phyloP scores from a whole-genome alignment of 495 filamentous ascomycete genomes.

The Neurospora sp. region DNA sequence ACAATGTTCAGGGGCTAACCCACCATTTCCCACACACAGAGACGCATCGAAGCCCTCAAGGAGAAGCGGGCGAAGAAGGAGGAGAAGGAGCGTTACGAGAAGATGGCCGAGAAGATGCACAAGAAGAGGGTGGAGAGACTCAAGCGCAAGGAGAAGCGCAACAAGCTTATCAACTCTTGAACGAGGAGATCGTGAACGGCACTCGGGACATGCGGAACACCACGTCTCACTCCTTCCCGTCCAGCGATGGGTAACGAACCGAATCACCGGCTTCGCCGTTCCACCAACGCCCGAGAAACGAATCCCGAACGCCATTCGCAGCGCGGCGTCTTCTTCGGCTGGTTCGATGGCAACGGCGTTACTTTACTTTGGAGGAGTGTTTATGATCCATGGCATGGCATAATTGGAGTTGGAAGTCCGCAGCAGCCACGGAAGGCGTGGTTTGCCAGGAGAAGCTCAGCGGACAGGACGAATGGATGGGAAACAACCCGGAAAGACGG shows the following conservation, averaged over 20 bases:
- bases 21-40: conserved; percentile 33
- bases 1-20: neutral
- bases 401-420: neutral
- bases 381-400: neutral
- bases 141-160: conserved; percentile 93
- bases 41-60: conserved; percentile 65
- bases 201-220: neutral
- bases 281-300: neutral
- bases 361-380: neutral
- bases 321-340: neutral
- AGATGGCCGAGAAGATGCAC: conserved; percentile 97
- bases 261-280: neutral
- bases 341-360: neutral
- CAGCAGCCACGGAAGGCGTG: neutral
- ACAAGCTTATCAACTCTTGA: conserved; percentile 91
- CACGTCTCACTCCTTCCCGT: neutral
- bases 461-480: neutral
- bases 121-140: conserved; percentile 83
- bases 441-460: neutral
- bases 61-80: conserved; percentile 77
- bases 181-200: neutral
- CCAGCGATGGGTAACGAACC: neutral
- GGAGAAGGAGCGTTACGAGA: conserved; percentile 87
- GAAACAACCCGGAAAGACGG: neutral
- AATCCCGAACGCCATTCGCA: neutral